Percentiles rank a stretch among this genome's conserved stretches.
These are phyloP conservation scores for Dalbergia cultrata DNA, from an alignment of 306 rosid genomes.

Conservation along the genomic window DNA sequence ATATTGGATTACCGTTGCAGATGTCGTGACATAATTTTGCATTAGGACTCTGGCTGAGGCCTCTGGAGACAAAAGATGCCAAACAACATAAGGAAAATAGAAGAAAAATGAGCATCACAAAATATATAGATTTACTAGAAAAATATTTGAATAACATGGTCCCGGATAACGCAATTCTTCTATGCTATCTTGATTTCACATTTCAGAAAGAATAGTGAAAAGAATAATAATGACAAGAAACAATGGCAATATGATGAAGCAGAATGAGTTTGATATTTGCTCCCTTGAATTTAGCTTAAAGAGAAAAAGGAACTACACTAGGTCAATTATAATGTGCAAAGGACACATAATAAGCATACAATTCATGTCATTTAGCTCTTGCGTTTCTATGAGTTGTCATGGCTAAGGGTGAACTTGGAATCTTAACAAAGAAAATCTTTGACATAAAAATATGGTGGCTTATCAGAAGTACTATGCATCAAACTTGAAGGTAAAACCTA, in stretches of 20 bases:
- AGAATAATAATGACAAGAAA: constrained; percentile 24
- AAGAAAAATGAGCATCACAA: constrained; percentile 1
- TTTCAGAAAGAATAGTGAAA: background rate
- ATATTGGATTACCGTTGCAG: constrained; percentile 69
- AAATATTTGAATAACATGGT: constrained; percentile 21
- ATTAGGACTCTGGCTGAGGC: constrained; percentile 74
- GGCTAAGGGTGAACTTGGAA: background rate
- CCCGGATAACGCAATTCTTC: constrained; percentile 18
- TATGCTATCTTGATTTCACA: background rate
- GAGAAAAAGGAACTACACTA: background rate
- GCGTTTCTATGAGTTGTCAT: too few species aligned
- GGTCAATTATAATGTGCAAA: constrained; percentile 7
- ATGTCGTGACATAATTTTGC: constrained; percentile 75
- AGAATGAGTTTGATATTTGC: background rate
- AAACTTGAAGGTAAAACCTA: constrained; percentile 1
- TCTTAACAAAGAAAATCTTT: constrained; percentile 21
- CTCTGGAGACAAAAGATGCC: constrained; percentile 58
- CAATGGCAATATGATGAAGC: constrained; percentile 19
- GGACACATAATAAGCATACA: constrained; percentile 4
- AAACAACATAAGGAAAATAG: constrained; percentile 7
- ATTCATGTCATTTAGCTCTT: background rate
- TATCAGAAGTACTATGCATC: background rate
- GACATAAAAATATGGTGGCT: constrained; percentile 19
- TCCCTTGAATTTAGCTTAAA: background rate
- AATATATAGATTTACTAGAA: constrained; percentile 32